Conservation (phyloP, 1,139 yeast genomes). For the Yamadazyma taylorii region DNA sequence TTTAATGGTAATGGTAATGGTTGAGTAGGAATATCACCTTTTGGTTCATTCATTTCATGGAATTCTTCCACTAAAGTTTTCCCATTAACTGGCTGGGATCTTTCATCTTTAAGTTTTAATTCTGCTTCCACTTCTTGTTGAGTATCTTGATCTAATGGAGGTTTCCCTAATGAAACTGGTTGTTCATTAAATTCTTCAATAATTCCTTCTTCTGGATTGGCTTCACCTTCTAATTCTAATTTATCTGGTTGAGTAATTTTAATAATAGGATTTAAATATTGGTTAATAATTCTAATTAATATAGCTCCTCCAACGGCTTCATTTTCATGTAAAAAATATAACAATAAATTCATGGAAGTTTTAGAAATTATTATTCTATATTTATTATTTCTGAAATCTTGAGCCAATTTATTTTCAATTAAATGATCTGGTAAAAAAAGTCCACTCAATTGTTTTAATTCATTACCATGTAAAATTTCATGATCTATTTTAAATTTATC, state of each 20-base stretch:
- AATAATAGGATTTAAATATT: constrained; percentile 72
- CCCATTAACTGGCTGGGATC: constrained; percentile 36
- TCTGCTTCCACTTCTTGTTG: constrained; percentile 83
- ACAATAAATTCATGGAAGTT: constrained; percentile 78
- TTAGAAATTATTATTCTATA: constrained; percentile 77
- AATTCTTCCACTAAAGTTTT: constrained; percentile 50
- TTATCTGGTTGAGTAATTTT: constrained; percentile 48
- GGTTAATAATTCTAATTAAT: constrained; percentile 81
- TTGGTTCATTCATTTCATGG: constrained; percentile 47
- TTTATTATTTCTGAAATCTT: constrained; percentile 68
- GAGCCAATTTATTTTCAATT: constrained; percentile 78
- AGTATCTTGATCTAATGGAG: constrained; percentile 85
- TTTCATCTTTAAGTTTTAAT: constrained; percentile 72
- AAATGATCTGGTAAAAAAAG: constrained; percentile 80
- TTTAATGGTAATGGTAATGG: constrained; percentile 82
- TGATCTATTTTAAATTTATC: constrained; percentile 77
- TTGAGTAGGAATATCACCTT: constrained; percentile 73
- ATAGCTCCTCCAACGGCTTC: constrained; percentile 92
- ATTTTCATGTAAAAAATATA: constrained; percentile 87
- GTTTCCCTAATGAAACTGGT: constrained; percentile 75
- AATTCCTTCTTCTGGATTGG: constrained; percentile 64
- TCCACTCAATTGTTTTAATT: constrained; percentile 68
- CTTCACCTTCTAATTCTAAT: constrained; percentile 47
- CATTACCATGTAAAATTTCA: constrained; percentile 72
- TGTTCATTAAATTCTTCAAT: constrained; percentile 64